Evolutionary conservation across 768 basidiomycete species (phyloP).

Genomic region (Phanerochaete sordida): DNA sequence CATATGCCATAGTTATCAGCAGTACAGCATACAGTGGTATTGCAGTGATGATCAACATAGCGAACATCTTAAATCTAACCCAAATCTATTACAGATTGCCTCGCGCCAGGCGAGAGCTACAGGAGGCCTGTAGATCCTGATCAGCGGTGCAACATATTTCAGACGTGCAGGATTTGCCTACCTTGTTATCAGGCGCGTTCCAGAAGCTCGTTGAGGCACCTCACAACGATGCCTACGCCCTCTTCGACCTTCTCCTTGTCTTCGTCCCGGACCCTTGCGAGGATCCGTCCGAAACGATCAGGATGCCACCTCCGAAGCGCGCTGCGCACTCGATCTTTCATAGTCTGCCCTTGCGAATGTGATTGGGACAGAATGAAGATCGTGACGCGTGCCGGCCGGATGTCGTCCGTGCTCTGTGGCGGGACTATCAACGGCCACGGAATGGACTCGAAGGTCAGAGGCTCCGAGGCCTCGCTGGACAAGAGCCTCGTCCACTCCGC

Average conservation of each 20-base stretch:
- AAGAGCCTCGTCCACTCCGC: constrained; percentile 54
- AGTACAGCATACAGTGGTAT: neutral
- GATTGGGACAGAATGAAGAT: constrained; percentile 61
- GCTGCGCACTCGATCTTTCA: constrained; percentile 61
- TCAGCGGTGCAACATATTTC: neutral
- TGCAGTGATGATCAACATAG: neutral
- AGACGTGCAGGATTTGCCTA: neutral
- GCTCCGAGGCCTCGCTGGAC: constrained; percentile 26
- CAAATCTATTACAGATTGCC: neutral
- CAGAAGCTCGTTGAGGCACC: constrained; percentile 67
- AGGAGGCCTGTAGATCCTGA: neutral
- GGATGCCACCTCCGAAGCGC: constrained; percentile 81
- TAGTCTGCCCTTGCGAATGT: constrained; percentile 56
- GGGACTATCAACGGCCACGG: constrained; percentile 64
- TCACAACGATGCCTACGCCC: constrained; percentile 60
- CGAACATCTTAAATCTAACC: neutral
- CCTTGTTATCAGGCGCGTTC: constrained; percentile 29
- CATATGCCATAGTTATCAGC: neutral
- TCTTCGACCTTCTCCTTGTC: constrained; percentile 56
- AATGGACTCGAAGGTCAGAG: constrained; percentile 55
- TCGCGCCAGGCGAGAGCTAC: neutral
- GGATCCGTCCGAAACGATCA: constrained; percentile 63
- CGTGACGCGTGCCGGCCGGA: constrained; percentile 51
- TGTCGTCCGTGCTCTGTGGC: constrained; percentile 43
- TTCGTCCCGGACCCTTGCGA: constrained; percentile 46